phyloP scores from a whole-genome alignment of 164 flowering plant genomes.

The Vitis cinerea region DNA sequence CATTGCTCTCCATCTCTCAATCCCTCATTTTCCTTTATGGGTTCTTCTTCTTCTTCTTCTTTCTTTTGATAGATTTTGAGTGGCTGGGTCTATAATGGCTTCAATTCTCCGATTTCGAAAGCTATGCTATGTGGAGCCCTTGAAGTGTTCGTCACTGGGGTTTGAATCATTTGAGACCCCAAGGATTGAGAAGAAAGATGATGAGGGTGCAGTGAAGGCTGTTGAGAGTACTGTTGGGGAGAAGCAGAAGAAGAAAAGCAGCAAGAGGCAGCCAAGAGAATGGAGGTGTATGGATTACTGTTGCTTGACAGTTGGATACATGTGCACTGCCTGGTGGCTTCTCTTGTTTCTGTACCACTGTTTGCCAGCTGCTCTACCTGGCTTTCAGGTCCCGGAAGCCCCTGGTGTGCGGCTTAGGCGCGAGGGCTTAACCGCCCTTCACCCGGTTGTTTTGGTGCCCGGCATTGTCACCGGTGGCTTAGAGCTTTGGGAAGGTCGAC shows the following conservation, averaged over 20 bases:
- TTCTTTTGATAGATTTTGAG: background rate
- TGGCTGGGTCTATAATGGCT: slow-evolving; percentile 29
- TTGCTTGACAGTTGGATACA: slow-evolving; percentile 62
- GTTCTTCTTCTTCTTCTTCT: slow-evolving; percentile 11
- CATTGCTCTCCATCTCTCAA: background rate
- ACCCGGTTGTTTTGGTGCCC: slow-evolving; percentile 69
- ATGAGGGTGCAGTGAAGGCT: slow-evolving; percentile 3
- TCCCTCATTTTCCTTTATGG: slow-evolving; percentile 14
- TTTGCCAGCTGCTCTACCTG: slow-evolving; percentile 43
- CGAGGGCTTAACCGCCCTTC: slow-evolving; percentile 52
- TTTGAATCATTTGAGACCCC: slow-evolving; percentile 22
- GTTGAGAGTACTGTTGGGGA: slow-evolving; percentile 13
- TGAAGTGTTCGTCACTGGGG: slow-evolving; percentile 23
- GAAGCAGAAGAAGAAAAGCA: slow-evolving; percentile 22
- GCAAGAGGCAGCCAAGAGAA: slow-evolving; percentile 25
- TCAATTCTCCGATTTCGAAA: slow-evolving; percentile 58
- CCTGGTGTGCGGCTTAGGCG: slow-evolving; percentile 53
- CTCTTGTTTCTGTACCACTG: slow-evolving; percentile 48
- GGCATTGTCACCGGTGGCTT: slow-evolving; percentile 74
- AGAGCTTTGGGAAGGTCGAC: slow-evolving; percentile 74
- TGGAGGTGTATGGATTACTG: slow-evolving; percentile 68
- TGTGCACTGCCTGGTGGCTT: slow-evolving; percentile 79
- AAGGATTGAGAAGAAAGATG: slow-evolving; percentile 21
- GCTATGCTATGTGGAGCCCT: slow-evolving; percentile 50
- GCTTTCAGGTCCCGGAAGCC: slow-evolving; percentile 43